These are phyloP conservation scores for Fomitopsis serialis DNA, from an alignment of 768 basidiomycete species.

Conservation along the genomic window DNA sequence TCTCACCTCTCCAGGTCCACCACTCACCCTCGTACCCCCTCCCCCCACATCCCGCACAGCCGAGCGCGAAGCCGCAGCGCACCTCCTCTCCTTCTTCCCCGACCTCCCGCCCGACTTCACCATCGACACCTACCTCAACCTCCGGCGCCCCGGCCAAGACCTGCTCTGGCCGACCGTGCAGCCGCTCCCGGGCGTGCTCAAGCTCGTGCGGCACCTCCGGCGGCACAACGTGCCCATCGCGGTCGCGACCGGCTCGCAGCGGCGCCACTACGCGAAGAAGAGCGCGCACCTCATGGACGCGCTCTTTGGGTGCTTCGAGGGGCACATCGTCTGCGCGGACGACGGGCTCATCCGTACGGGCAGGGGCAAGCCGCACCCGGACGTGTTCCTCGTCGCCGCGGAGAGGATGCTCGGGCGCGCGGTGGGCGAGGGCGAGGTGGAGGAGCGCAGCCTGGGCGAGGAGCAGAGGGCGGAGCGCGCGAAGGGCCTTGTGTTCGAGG, in stretches of 20 bases:
- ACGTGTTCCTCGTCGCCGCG: constrained; percentile 76
- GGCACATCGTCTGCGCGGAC: constrained; percentile 66
- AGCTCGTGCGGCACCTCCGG: constrained; percentile 67
- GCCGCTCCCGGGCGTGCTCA: constrained; percentile 68
- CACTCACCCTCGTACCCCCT: too few species aligned
- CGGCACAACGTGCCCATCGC: constrained; percentile 69
- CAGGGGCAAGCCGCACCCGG: constrained; percentile 75
- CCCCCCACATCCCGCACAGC: constrained; percentile 34
- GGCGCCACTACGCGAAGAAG: constrained; percentile 64
- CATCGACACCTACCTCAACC: constrained; percentile 50
- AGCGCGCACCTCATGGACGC: constrained; percentile 53
- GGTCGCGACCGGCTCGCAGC: constrained; percentile 71
- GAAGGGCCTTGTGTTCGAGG: constrained; percentile 79
- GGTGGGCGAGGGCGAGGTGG: constrained; percentile 43
- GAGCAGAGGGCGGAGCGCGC: constrained; percentile 42
- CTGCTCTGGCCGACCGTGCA: constrained; percentile 61
- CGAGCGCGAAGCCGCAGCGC: constrained; percentile 54
- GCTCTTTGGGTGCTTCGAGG: constrained; percentile 67
- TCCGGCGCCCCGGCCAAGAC: constrained; percentile 56
- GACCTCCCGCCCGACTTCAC: constrained; percentile 51
- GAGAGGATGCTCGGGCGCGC: constrained; percentile 46
- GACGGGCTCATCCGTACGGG: constrained; percentile 42
- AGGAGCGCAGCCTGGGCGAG: constrained; percentile 25
- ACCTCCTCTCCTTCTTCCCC: constrained; percentile 76
- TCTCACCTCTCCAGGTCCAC: too few species aligned